Conservation (phyloP, 768 basidiomycete genomes). For the Lactarius evosmus region DNA sequence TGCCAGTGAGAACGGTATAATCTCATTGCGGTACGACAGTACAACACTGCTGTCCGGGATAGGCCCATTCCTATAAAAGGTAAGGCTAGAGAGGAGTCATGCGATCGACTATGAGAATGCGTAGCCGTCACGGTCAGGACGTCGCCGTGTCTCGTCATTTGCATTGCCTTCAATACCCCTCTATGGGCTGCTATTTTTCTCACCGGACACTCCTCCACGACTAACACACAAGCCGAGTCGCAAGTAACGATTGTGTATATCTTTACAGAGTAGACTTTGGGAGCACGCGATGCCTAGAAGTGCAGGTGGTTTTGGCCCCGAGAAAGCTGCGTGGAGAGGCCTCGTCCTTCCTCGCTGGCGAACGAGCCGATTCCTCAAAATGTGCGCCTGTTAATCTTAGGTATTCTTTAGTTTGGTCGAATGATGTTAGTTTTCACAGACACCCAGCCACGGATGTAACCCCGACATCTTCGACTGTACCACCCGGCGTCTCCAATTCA, state of each 20-base stretch:
- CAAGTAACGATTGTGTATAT: no score
- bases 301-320: not conserved
- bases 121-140: no score
- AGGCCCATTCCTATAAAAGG: not conserved
- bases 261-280: not conserved
- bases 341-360: constrained; percentile 10
- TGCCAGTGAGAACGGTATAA: no score
- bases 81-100: not conserved
- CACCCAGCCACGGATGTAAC: not conserved
- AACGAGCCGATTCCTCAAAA: not conserved
- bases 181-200: not conserved
- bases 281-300: not conserved
- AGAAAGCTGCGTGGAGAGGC: constrained; percentile 4
- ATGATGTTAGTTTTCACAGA: not conserved
- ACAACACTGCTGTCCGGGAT: not conserved
- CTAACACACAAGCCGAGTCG: not conserved
- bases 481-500: not conserved
- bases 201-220: not conserved
- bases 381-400: not conserved
- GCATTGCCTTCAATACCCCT: not conserved
- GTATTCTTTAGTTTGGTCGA: not conserved
- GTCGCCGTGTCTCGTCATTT: not conserved
- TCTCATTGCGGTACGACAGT: no score
- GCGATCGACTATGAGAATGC: no score
- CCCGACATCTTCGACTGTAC: not conserved